Percentiles rank a stretch among this genome's conserved stretches.
Conservation (phyloP, 495 filamentous ascomycete genomes). For the Beverwykella pulmonaria region DNA sequence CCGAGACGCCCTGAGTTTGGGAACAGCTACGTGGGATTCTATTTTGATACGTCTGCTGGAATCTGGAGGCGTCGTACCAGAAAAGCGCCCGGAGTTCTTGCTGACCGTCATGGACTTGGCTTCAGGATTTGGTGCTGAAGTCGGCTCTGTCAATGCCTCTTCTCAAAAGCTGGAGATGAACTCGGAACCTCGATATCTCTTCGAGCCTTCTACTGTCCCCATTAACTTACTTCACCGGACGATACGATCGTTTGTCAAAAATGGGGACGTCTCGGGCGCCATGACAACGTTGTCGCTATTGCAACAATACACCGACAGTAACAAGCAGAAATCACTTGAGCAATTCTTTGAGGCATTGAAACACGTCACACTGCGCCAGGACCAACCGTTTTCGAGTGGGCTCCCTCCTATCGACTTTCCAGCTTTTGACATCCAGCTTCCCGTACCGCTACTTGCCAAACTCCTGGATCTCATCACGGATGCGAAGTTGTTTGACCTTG, state of each 20-base stretch:
- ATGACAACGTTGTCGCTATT: slow-evolving; percentile 38
- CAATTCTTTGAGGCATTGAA: slow-evolving; percentile 38
- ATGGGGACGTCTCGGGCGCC: slow-evolving; percentile 38
- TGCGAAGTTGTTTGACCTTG: slow-evolving; percentile 53
- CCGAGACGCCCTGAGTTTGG: slow-evolving; percentile 38
- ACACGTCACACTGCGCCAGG: neutral
- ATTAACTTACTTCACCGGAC: slow-evolving; percentile 43
- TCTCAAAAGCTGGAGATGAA: neutral
- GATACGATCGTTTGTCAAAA: slow-evolving; percentile 36
- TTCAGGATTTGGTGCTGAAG: slow-evolving; percentile 44
- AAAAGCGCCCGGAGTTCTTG: slow-evolving; percentile 49
- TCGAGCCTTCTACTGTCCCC: slow-evolving; percentile 42
- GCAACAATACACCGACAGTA: slow-evolving; percentile 42
- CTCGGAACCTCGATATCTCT: slow-evolving; percentile 38
- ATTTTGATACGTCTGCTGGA: slow-evolving; percentile 58
- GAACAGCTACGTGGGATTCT: slow-evolving; percentile 50
- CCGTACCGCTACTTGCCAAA: slow-evolving; percentile 51
- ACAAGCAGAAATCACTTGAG: slow-evolving; percentile 40
- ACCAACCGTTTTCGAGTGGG: slow-evolving; percentile 12
- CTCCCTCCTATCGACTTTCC: slow-evolving; percentile 38
- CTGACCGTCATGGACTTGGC: slow-evolving; percentile 46
- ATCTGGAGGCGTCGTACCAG: slow-evolving; percentile 48
- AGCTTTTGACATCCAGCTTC: slow-evolving; percentile 50
- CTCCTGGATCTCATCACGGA: slow-evolving; percentile 59
- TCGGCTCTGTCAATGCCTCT: slow-evolving; percentile 28